Conservation (phyloP, 768 basidiomycete genomes). For the Butyriboletus loyo region DNA sequence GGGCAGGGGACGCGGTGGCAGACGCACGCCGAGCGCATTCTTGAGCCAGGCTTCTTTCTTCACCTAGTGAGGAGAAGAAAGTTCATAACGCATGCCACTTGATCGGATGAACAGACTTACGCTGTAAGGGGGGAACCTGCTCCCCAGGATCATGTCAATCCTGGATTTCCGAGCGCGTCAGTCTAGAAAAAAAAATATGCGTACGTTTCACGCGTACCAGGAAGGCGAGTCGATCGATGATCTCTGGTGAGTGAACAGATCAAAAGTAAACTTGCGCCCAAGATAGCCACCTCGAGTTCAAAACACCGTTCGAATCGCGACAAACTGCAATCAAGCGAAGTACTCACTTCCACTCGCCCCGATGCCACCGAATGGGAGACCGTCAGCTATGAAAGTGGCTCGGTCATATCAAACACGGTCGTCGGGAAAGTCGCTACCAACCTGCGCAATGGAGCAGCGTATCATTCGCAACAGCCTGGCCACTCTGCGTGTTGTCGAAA, state of each 20-base stretch:
- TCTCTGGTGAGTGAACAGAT: conserved; percentile 74
- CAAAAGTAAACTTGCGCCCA: conserved; percentile 72
- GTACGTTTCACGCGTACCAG: conserved; percentile 23
- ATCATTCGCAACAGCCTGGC: conserved; percentile 70
- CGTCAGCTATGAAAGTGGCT: conserved; percentile 40
- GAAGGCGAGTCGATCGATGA: conserved; percentile 45
- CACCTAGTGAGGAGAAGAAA: conserved; percentile 4
- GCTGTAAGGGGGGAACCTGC: conserved; percentile 29
- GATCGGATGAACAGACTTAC: conserved; percentile 7
- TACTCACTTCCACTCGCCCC: conserved; percentile 69
- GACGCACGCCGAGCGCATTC: conserved; percentile 6
- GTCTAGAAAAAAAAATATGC: neutral
- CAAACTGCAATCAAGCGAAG: neutral
- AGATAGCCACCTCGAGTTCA: conserved; percentile 54
- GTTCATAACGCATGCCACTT: neutral
- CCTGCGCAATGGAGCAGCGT: conserved; percentile 57
- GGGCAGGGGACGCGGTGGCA: conserved; percentile 23
- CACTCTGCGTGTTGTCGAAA: conserved; percentile 67
- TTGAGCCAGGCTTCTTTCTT: conserved; percentile 26
- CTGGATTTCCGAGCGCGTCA: conserved; percentile 10
- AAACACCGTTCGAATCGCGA: neutral
- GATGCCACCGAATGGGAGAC: conserved; percentile 72
- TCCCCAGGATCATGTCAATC: conserved; percentile 25
- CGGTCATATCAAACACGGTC: neutral
- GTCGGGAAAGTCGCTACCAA: conserved; percentile 25